Evolutionary conservation across 2,329 filamentous ascomycete species (phyloP).

Genomic region (Nemania serpens): DNA sequence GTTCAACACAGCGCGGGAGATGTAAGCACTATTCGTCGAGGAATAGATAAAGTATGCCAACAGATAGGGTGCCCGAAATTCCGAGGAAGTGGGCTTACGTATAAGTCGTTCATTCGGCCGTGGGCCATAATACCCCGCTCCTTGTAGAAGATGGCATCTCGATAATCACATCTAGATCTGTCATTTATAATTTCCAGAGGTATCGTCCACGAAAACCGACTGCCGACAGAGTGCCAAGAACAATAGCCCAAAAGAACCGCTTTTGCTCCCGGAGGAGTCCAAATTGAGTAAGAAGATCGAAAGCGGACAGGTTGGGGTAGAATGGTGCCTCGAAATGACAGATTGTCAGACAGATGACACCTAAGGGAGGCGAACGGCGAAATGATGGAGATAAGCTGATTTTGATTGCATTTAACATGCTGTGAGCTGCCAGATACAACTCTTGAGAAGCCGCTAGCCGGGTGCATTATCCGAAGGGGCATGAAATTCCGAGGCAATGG

Average conservation of each 20-base stretch:
- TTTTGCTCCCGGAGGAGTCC: neutral
- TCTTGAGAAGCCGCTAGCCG: conserved; percentile 15
- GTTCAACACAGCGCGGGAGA: neutral
- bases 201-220: neutral
- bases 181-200: neutral
- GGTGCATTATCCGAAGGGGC: conserved; percentile 27
- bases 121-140: neutral
- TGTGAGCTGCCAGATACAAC: too few species aligned
- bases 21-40: neutral
- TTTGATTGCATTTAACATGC: neutral
- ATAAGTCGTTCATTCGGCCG: neutral
- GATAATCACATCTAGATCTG: neutral
- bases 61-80: too few species aligned
- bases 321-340: neutral
- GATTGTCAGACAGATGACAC: conserved; percentile 3
- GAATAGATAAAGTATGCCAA: neutral
- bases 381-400: neutral
- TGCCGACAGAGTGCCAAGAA: conserved; percentile 11
- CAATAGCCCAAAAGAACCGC: neutral
- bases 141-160: neutral
- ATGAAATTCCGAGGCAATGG: conserved; percentile 1
- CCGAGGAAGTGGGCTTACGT: too few species aligned
- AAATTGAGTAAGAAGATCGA: neutral
- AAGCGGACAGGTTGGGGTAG: neutral
- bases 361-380: neutral